These are phyloP conservation scores for Phytophthora quininea DNA, from an alignment of 352 stramenopile species.

Conservation along the genomic window DNA sequence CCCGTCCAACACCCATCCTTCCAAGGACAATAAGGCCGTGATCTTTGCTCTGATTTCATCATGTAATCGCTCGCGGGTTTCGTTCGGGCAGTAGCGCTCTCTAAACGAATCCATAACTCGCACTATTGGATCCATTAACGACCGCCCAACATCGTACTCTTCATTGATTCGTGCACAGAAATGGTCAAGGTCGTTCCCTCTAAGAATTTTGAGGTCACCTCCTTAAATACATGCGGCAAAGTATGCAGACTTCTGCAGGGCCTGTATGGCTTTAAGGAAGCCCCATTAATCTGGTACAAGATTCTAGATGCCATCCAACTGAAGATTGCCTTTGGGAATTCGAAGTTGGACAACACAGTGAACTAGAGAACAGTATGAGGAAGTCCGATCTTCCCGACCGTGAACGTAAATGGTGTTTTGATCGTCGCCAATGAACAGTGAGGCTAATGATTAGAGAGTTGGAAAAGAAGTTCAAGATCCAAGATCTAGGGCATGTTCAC, in stretches of 20 bases:
- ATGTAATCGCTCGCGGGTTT: too few species aligned
- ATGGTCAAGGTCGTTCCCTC: too few species aligned
- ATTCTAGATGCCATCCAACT: background rate
- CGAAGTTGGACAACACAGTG: slow-evolving; percentile 5
- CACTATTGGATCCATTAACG: too few species aligned
- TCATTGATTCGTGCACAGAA: too few species aligned
- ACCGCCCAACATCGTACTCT: too few species aligned
- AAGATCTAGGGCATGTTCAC: slow-evolving; percentile 8
- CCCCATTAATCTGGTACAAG: slow-evolving; percentile 8
- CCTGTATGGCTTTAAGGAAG: slow-evolving; percentile 14
- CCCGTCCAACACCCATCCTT: too few species aligned
- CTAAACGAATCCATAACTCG: too few species aligned
- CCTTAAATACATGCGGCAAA: background rate
- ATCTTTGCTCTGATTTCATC: too few species aligned
- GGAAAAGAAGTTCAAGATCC: slow-evolving; percentile 12
- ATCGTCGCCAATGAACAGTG: slow-evolving; percentile 3
- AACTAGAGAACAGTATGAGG: slow-evolving; percentile 1
- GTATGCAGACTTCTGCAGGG: slow-evolving; percentile 4
- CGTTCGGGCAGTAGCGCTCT: too few species aligned
- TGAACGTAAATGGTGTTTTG: slow-evolving; percentile 16
- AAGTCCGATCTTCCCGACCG: background rate
- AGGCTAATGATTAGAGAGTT: background rate
- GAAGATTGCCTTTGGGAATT: background rate
- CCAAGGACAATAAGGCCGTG: too few species aligned
- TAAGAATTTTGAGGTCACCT: too few species aligned